Evolutionary conservation across 176 grass and related monocot species (phyloP), one percentile per base, ranked within the genome.

Genomic region (Triticum dicoccoides): DNA sequence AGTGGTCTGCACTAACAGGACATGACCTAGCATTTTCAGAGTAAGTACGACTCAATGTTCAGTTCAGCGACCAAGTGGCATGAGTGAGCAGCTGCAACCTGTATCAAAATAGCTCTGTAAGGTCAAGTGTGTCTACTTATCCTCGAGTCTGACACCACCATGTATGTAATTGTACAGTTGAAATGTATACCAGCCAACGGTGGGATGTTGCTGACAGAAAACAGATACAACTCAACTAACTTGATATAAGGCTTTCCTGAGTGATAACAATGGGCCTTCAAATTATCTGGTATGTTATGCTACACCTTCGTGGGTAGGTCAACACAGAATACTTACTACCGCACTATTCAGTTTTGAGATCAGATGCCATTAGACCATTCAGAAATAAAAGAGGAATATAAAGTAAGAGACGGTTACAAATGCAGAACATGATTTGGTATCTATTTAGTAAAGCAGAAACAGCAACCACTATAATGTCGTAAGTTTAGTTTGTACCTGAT

Each of bases 21-120:
- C 91, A 98, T 62, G 95, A 61, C 83, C 95, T 93, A 66, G 95
- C 91, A 78, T 84, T 95, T 81, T 92, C 90, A 63, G 89, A 94
- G 79, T 89, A 95, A 94, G 76, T 88, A 95, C 6, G 89, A 20
- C 21, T 88, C 90, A 58, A 95, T 91, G 86, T 98, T 94, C 42
- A 45, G 42, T 11, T 45, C 11, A 12, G 42, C 11, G 42, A 12
- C 42, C 0, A 12, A 45, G 42, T 86, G 95, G 76, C 96, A 98
- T 37, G 93, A 89, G 52, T 91, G 91, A 66, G 93, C 91, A 77
- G 90, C 91, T 84, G 90, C 88, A 81, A 96, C 91, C 93, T 98
- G 86, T 35, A 88, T 66, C 70, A 85, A 61, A 90, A 45, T 23
- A 76, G 33, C 67, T 14, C 29, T 85, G 41, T 76, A 82, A 87